Conservation (phyloP, 345 rosid species). For the Populus alba region DNA sequence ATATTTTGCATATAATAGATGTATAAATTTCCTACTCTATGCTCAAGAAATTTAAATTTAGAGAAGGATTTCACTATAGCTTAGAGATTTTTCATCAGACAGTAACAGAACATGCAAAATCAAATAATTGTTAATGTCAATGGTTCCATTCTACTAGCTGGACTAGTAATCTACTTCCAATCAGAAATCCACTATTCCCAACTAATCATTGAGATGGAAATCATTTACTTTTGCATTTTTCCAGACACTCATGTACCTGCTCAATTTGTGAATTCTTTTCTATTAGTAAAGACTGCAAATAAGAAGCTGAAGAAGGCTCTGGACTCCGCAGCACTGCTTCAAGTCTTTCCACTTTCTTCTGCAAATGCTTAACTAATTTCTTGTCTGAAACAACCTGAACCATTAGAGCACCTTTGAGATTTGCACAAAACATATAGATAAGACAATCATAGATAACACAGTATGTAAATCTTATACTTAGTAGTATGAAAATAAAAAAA, state of each 20-base stretch:
- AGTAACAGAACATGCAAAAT: not conserved
- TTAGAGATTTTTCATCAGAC: not conserved
- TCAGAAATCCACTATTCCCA: not conserved
- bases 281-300: conserved; percentile 51
- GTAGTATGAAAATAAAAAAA: not conserved
- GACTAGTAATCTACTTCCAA: not conserved
- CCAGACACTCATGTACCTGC: conserved; percentile 46
- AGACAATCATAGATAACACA: not conserved
- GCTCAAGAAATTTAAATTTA: not conserved
- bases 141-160: not conserved
- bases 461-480: not conserved
- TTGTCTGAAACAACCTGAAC: conserved; percentile 78
- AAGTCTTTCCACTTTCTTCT: conserved; percentile 91
- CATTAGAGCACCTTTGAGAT: not conserved
- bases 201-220: not conserved
- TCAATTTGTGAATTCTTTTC: conserved; percentile 76
- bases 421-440: not conserved
- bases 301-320: conserved; percentile 56
- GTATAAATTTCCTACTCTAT: not conserved
- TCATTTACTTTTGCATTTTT: not conserved
- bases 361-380: conserved; percentile 67
- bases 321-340: conserved; percentile 87
- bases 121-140: not conserved
- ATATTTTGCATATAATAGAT: not conserved
- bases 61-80: not conserved